These are phyloP conservation scores for Salvia sclarea DNA, from an alignment of 305 asterid genomes.

Conservation along the genomic window DNA sequence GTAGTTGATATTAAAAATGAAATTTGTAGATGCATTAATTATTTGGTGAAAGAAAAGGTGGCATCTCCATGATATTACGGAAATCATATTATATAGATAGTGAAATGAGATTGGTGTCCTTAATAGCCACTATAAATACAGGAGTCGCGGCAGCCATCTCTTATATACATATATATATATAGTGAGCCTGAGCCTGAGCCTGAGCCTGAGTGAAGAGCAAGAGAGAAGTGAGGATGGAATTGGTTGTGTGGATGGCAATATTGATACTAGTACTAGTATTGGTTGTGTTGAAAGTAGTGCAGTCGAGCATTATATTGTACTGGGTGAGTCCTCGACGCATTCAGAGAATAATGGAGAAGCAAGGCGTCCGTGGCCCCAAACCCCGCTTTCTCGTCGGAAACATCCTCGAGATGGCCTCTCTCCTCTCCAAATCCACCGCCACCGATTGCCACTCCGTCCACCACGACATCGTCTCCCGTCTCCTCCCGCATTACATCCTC, in stretches of 20 bases:
- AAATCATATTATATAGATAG: neutral
- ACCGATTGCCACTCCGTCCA: conserved; percentile 53
- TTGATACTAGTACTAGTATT: neutral
- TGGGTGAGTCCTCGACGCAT: conserved; percentile 79
- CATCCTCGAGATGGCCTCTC: conserved; percentile 62
- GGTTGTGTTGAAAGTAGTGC: conserved; percentile 33
- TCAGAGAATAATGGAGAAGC: conserved; percentile 63
- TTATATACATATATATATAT: no score
- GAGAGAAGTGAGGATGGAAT: conserved; percentile 35
- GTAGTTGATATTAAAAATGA: neutral
- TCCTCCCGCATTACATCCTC: conserved; percentile 72
- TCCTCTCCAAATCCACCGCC: conserved; percentile 63
- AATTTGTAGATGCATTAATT: no score
- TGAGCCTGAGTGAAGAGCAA: no score
- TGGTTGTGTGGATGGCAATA: conserved; percentile 32
- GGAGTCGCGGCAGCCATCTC: neutral
- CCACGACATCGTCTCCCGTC: conserved; percentile 80
- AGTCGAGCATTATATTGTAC: conserved; percentile 60
- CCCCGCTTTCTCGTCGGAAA: conserved; percentile 82
- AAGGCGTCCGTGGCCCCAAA: conserved; percentile 84
- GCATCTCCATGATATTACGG: neutral
- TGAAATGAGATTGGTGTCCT: neutral
- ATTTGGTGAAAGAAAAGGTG: neutral
- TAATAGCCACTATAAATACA: neutral
- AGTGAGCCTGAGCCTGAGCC: no score